phyloP scores from a whole-genome alignment of 257 asterid species.

The Thymus mandschuricus region DNA sequence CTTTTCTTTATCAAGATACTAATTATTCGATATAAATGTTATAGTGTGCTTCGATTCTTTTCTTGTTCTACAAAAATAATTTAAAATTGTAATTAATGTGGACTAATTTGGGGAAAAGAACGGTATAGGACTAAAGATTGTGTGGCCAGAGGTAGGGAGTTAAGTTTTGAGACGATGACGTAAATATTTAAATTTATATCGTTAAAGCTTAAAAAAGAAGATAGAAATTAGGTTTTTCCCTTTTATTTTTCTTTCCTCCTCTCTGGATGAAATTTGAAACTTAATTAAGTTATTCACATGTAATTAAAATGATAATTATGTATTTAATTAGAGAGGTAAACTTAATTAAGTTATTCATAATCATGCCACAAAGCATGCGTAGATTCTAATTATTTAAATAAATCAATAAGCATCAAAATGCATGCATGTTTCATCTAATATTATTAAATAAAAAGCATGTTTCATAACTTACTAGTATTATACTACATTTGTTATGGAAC shows the following conservation, averaged over 20 bases:
- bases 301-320: too few relatives aligned
- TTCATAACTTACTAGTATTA: neutral
- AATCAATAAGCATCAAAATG: neutral
- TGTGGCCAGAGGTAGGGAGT: too few relatives aligned
- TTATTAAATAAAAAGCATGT: neutral
- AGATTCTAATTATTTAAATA: neutral
- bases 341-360: too few relatives aligned
- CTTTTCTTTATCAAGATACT: conserved; percentile 38
- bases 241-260: too few relatives aligned
- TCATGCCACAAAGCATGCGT: neutral
- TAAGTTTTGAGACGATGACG: too few relatives aligned
- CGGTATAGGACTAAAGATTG: neutral
- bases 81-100: neutral
- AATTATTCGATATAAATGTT: neutral
- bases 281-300: too few relatives aligned
- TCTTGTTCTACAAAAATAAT: neutral
- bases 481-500: neutral
- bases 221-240: too few relatives aligned
- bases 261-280: too few relatives aligned
- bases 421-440: neutral
- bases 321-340: too few relatives aligned
- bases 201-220: too few relatives aligned
- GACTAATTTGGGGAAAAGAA: neutral
- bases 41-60: neutral
- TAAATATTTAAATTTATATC: too few relatives aligned